A percentile compares a stretch with the other conserved stretches of the same genome.
Conservation (phyloP, 176 grass and related monocot genomes). For the Oryza longistaminata region DNA sequence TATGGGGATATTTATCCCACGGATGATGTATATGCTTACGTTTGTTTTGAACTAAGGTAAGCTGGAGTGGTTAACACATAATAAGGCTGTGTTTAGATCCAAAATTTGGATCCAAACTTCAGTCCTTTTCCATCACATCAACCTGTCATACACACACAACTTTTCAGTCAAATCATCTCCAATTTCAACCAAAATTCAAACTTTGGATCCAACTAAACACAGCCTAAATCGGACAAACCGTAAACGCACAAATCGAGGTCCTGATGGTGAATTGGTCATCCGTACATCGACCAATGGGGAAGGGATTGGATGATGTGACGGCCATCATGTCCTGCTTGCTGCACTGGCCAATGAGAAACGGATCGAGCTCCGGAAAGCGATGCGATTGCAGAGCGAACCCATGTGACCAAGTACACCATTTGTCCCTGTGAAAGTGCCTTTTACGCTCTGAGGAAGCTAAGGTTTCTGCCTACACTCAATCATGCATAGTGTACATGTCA, state of each 20-base stretch:
- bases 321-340: constrained; percentile 32
- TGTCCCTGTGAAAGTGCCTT: neutral
- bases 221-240: neutral
- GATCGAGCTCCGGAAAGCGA: neutral
- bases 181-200: no score
- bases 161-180: no score
- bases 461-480: neutral
- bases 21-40: neutral
- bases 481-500: neutral
- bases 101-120: no score
- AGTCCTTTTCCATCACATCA: no score
- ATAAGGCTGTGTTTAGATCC: no score
- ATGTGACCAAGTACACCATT: constrained; percentile 12
- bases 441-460: neutral
- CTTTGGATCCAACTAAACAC: no score
- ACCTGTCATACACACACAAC: no score
- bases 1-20: neutral
- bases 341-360: constrained; percentile 12
- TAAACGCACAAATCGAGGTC: neutral
- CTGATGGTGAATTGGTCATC: neutral
- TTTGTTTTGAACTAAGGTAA: neutral
- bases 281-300: constrained; percentile 29
- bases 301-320: constrained; percentile 32
- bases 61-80: neutral
- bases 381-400: neutral